Base-by-base conservation (phyloP, 257 asterid species). In the Lavandula angustifolia region DNA sequence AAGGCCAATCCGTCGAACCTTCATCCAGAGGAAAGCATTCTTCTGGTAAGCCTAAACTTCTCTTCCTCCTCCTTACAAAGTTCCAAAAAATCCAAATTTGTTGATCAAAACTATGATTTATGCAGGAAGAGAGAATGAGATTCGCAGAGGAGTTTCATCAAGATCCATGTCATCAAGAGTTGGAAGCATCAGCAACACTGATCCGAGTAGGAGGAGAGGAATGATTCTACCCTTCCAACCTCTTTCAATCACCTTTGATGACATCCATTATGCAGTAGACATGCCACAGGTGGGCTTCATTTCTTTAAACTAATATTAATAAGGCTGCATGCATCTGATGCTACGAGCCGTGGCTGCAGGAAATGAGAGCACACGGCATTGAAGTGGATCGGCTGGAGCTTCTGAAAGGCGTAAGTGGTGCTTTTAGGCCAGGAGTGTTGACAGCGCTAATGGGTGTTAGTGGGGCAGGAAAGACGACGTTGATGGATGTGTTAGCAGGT, bases 151-250 rank as follows among this genome's bases (percentile, higher is more conserved):
- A 56, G 57, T 52, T 58, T 81, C 85, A 50, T 75, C 85, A 11
- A 74, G 84, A 56, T 64, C 84, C 7, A 43, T 68, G 51, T 80
- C 87, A 43, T 70, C 82, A 9, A 75, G 82, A 70, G 82, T 78
- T 3, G 82, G 82, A 62, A 78, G 67, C 79, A 56, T 71, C 10
- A 68, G 62, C 42, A 78, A 69, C 17, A 47, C 61, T 4, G 79
- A 79, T 54, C 76, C 73, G 29, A 79, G 70, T 29, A 72, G 84
- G 70, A 88, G 76, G 68, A 80, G 74, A 65, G 96, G 98, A 76
- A 86, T 91, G 98, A 76, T 91, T 72, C 73, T 91, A 60, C 98
- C 98, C 34, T 91, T 88, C 48, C 75, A 76, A 43, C 94, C 98
- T 11, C 95, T 81, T 75, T 78, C 94, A 37, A 73, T 91, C 63